These are phyloP conservation scores for Prunus dulcis DNA, from an alignment of 306 rosid species.

Conservation along the genomic window DNA sequence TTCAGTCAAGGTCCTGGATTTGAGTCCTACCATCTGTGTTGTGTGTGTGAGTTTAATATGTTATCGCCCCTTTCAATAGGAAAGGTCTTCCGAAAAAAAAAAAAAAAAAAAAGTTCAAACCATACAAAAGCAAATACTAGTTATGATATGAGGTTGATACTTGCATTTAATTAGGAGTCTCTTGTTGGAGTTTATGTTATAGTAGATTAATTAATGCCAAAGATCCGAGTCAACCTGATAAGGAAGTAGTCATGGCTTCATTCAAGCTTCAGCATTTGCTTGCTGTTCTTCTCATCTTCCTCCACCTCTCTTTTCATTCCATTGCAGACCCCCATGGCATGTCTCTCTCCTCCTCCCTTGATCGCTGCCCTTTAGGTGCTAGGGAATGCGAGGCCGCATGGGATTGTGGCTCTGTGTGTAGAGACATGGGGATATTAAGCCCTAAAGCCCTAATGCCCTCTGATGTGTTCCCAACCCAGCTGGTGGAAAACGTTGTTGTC, in stretches of 20 bases:
- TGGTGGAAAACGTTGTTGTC: neutral
- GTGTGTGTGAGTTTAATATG: too few species aligned
- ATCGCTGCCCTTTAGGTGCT: neutral
- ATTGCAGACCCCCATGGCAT: neutral
- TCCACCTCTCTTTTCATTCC: neutral
- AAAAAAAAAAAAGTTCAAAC: neutral
- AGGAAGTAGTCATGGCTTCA: neutral
- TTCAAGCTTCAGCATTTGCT: neutral
- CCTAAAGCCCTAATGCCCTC: neutral
- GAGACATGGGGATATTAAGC: neutral
- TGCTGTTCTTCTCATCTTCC: neutral
- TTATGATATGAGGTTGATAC: neutral
- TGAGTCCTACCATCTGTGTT: too few species aligned
- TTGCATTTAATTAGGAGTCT: neutral
- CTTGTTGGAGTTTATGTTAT: too few species aligned
- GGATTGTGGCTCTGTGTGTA: neutral
- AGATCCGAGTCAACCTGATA: neutral
- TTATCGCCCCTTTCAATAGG: too few species aligned
- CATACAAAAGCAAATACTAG: neutral
- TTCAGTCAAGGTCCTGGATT: too few species aligned
- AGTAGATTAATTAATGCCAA: too few species aligned
- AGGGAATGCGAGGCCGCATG: neutral
- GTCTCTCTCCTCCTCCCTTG: neutral
- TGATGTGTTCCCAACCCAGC: conserved; percentile 14
- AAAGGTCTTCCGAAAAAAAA: too few species aligned